Evolutionary conservation across 345 rosid genomes (phyloP).

Genomic region (Rhizophora mangle): DNA sequence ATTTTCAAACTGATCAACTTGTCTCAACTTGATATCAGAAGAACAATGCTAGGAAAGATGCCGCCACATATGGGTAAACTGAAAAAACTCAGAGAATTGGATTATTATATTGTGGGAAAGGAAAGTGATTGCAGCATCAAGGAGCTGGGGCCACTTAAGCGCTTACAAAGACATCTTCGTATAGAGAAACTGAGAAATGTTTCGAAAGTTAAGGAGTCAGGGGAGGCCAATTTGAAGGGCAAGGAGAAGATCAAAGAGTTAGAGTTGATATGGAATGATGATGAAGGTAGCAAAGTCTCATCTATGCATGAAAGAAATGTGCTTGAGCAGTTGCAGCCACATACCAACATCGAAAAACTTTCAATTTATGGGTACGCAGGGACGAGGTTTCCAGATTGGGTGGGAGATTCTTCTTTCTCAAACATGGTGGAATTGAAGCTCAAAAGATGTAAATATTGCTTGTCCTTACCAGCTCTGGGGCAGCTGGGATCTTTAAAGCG

Average conservation of each 20-base stretch:
- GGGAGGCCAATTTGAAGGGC: slow-evolving; percentile 2
- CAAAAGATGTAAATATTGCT: not conserved
- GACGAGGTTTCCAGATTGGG: slow-evolving; percentile 8
- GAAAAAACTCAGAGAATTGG: not conserved
- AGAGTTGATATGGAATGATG: not conserved
- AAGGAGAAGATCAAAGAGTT: not conserved
- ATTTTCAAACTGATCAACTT: not conserved
- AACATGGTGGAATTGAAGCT: not conserved
- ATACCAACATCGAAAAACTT: not conserved
- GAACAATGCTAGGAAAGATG: not conserved
- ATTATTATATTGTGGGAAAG: slow-evolving; percentile 3
- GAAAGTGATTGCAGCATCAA: not conserved
- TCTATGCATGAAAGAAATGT: not conserved
- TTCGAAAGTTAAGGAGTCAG: not conserved
- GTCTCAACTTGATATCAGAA: not conserved
- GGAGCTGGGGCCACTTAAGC: not conserved
- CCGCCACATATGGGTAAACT: slow-evolving; percentile 8
- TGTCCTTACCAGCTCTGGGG: not conserved
- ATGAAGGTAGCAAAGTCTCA: no score
- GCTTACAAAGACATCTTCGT: not conserved
- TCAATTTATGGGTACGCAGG: not conserved
- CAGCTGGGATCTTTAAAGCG: not conserved
- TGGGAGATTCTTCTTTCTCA: not conserved
- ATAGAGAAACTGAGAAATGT: slow-evolving; percentile 5
- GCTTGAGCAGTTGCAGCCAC: slow-evolving; percentile 4